Base-by-base conservation (phyloP, 345 rosid species). In the Clarkia xantiana region DNA sequence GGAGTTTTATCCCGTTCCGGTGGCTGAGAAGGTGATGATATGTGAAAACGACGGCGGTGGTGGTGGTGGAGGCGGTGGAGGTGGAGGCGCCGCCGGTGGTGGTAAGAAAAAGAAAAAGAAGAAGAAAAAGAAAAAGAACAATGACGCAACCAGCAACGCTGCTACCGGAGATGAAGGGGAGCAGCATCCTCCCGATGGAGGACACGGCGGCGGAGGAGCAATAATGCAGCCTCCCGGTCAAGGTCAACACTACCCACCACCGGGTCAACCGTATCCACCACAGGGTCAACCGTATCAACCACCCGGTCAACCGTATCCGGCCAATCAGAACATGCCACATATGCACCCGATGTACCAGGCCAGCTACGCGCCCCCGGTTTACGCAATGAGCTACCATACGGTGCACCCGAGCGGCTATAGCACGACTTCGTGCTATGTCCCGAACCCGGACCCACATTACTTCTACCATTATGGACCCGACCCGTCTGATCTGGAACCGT, bases 51-150 rank as follows among this genome's bases (percentile, higher is more conserved):
- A 51, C 29, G 60, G 52, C 6, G 65, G 53, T 3, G 66, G 7
- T 18, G 61, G 59, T 0, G 61, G 18, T 18, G 53, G 22, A 41
- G 55, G 23, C 12, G 42, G 58, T 14, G 64, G 53, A 9, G 47
- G 62, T 0, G 69, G 44, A 8, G 60, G 34, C 23, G 57, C 36
- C 6, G 52, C 57, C 11, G 57, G 58, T 45, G 41, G 65, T 55
- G 63, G 65, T 23, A 62, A 69, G 13, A 67, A 76, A 42, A 81
- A 79, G 73, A 81, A 77, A 64, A 87, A 84, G 59, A 84, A 78
- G 69, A 82, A 81, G 49, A 81, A 73, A 69, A 69, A 78, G 8
- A 70, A 56, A n/a, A 81, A 75, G 64, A 70, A 46, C 54, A 42
- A 7, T 12, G 19, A 42, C 25, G 18, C 12, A 17, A 22, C n/a